A percentile compares a stretch with the other conserved stretches of the same genome.
These are phyloP conservation scores for Echinosophora koreensis DNA, from an alignment of 306 rosid species.

Conservation along the genomic window DNA sequence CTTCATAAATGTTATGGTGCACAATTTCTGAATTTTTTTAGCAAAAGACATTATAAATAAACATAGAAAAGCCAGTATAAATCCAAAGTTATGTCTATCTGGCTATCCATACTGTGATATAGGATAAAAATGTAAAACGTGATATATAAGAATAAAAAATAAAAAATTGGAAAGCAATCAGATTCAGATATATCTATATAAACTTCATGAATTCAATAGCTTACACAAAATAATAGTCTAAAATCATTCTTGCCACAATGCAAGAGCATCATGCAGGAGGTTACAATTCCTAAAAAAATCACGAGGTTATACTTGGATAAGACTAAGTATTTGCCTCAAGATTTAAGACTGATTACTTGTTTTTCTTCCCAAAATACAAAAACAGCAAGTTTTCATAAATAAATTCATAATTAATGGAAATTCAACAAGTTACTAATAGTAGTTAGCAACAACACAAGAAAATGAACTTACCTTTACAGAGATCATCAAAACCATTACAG, in stretches of 20 bases:
- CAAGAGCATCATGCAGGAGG: slow-evolving; percentile 32
- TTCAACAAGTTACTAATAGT: slow-evolving; percentile 21
- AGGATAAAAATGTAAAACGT: slow-evolving; percentile 1
- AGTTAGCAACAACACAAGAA: slow-evolving; percentile 9
- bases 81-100: slow-evolving; percentile 15
- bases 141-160: background rate
- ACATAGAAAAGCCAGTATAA: slow-evolving; percentile 23
- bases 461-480: slow-evolving; percentile 69
- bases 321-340: slow-evolving; percentile 16
- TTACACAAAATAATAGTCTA: slow-evolving; percentile 27
- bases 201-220: slow-evolving; percentile 15
- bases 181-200: slow-evolving; percentile 3
- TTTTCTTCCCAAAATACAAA: slow-evolving; percentile 14
- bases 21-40: slow-evolving; percentile 21
- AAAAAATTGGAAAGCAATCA: slow-evolving; percentile 28
- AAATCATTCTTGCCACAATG: slow-evolving; percentile 27
- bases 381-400: background rate
- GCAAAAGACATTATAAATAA: slow-evolving; percentile 24
- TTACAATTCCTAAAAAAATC: slow-evolving; percentile 11
- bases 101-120: background rate
- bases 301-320: slow-evolving; percentile 32
- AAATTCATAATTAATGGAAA: slow-evolving; percentile 7
- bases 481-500: slow-evolving; percentile 78
- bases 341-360: slow-evolving; percentile 33
- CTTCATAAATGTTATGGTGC: slow-evolving; percentile 22